Conservation (phyloP, 2,329 filamentous ascomycete species). For the Pseudogymnoascus sp. region DNA sequence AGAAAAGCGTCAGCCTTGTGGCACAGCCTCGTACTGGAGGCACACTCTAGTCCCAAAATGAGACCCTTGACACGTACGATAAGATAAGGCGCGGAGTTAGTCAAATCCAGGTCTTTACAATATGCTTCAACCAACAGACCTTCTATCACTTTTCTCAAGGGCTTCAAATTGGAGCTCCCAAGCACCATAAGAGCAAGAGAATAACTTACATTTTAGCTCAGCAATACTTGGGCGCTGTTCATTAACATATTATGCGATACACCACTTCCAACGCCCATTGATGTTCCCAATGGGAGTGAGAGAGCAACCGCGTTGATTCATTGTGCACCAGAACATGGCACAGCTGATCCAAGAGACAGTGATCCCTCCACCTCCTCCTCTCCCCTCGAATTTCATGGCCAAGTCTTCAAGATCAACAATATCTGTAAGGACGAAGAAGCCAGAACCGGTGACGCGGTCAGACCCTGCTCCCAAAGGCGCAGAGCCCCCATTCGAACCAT, state of each 20-base stretch:
- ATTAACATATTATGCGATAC: neutral
- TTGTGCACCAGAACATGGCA: neutral
- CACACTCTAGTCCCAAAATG: neutral
- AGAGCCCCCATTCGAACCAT: constrained; percentile 17
- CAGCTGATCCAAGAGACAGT: neutral
- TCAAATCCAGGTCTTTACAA: neutral
- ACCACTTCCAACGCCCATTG: neutral
- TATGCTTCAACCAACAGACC: neutral
- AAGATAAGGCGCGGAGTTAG: constrained; percentile 1
- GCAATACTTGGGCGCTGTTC: neutral
- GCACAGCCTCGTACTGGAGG: neutral
- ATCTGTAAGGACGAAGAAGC: neutral
- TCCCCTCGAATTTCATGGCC: neutral
- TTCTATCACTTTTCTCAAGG: neutral
- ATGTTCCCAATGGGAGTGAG: neutral
- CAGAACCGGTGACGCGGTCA: neutral
- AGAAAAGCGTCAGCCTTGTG: constrained; percentile 1
- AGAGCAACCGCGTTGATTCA: neutral
- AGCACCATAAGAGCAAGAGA: neutral
- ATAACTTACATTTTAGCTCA: neutral
- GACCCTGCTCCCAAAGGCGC: too few species aligned
- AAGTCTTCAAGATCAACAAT: neutral
- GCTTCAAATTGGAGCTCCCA: neutral
- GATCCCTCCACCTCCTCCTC: neutral
- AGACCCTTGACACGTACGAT: neutral